These are phyloP conservation scores for Collybia mongolica DNA, from an alignment of 768 basidiomycete genomes.

Conservation along the genomic window DNA sequence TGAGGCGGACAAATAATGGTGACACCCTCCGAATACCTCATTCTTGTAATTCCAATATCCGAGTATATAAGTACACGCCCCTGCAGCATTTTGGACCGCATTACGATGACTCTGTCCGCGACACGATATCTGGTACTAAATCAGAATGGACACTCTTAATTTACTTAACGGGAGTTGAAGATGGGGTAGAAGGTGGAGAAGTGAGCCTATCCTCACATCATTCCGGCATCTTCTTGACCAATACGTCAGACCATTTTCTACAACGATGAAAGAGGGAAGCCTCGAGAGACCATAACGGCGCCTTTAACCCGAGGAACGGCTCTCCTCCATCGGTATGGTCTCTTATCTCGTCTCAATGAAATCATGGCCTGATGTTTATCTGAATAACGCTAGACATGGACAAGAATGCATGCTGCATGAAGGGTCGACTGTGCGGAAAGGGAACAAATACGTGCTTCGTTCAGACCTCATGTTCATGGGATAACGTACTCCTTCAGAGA, in stretches of 20 bases:
- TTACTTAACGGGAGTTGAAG: conserved; percentile 70
- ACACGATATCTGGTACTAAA: conserved; percentile 54
- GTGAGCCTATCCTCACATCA: conserved; percentile 24
- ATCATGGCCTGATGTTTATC: no score
- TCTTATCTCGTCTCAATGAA: background rate
- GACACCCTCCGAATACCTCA: conserved; percentile 38
- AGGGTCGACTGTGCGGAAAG: conserved; percentile 57
- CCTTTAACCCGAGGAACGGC: conserved; percentile 62
- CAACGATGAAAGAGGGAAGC: conserved; percentile 49
- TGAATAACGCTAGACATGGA: conserved; percentile 50
- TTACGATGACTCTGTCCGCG: conserved; percentile 71
- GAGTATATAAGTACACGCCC: conserved; percentile 67
- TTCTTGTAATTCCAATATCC: conserved; percentile 72
- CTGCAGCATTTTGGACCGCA: conserved; percentile 72
- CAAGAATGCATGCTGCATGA: conserved; percentile 73
- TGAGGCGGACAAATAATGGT: conserved; percentile 26
- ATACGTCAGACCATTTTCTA: conserved; percentile 65
- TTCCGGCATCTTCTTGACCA: background rate
- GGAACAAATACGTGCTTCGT: conserved; percentile 72
- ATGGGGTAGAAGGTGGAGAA: conserved; percentile 73
- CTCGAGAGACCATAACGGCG: conserved; percentile 45
- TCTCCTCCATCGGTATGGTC: conserved; percentile 59
- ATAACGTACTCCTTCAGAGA: background rate
- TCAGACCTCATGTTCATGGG: conserved; percentile 67
- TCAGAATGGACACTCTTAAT: conserved; percentile 80